A percentile compares a stretch with the other conserved stretches of the same genome.
phyloP scores from a whole-genome alignment of 805 yeast species.

The Candida verbasci region DNA sequence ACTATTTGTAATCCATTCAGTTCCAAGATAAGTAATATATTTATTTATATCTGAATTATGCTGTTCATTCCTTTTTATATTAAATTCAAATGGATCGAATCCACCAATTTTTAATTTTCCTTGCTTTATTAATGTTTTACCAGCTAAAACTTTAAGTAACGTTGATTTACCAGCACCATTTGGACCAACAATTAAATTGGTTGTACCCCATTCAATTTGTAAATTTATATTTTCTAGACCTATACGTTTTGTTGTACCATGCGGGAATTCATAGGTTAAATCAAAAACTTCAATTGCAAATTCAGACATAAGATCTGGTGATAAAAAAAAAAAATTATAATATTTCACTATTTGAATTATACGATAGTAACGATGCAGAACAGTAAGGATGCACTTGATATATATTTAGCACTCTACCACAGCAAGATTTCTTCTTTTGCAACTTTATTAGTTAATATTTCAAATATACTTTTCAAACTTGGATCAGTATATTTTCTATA shows the following conservation, averaged over 20 bases:
- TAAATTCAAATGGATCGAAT: conserved; percentile 71
- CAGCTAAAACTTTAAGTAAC: conserved; percentile 76
- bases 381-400: too few species aligned
- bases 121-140: conserved; percentile 76
- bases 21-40: conserved; percentile 79
- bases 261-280: conserved; percentile 66
- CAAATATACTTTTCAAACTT: conserved; percentile 15
- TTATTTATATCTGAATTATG: conserved; percentile 42
- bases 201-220: conserved; percentile 61
- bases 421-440: conserved; percentile 17
- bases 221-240: conserved; percentile 67
- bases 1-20: conserved; percentile 95
- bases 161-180: conserved; percentile 98
- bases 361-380: too few species aligned
- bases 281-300: conserved; percentile 58
- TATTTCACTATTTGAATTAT: too few species aligned
- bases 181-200: conserved; percentile 83
- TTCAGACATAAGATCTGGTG: neutral
- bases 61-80: conserved; percentile 46
- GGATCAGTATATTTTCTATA: conserved; percentile 24
- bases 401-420: conserved; percentile 9
- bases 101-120: conserved; percentile 77
- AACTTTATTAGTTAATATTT: conserved; percentile 16
- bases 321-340: neutral
- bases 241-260: conserved; percentile 41